These are phyloP conservation scores for Kalaharituber pfeilii DNA, from an alignment of 2,329 filamentous ascomycete genomes.

Conservation along the genomic window DNA sequence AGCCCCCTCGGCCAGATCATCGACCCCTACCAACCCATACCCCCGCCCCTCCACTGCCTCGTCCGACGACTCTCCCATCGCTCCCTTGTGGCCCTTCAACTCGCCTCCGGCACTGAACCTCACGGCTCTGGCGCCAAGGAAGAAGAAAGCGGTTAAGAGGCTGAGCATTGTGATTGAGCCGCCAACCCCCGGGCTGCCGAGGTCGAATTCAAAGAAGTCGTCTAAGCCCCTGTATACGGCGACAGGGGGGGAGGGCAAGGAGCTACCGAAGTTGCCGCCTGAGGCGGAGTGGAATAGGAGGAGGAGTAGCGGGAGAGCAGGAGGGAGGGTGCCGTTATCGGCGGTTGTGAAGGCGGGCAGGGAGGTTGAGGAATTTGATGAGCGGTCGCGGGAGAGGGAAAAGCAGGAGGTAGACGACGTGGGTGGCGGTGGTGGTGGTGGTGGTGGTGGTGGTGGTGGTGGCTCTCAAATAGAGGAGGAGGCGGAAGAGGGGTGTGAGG, in stretches of 20 bases:
- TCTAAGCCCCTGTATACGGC: background rate
- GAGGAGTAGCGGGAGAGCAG: background rate
- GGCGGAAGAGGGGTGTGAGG: slow-evolving; percentile 2
- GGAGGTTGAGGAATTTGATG: background rate
- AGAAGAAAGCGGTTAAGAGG: background rate
- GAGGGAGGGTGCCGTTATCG: background rate
- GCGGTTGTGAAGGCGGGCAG: background rate
- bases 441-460: background rate
- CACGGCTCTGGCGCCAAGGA: background rate
- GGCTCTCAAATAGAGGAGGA: too few species aligned
- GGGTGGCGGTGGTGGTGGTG: background rate
- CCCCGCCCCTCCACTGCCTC: background rate
- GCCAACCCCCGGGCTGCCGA: background rate
- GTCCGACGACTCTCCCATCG: background rate
- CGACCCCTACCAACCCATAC: background rate
- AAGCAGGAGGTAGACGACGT: background rate
- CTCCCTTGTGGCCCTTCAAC: background rate
- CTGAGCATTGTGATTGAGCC: background rate
- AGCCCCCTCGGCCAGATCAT: background rate
- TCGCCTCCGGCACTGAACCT: background rate
- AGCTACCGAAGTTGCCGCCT: background rate
- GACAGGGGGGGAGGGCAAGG: background rate
- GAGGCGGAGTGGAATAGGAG: background rate
- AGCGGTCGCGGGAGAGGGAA: background rate
- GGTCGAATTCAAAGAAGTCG: background rate